phyloP scores from a whole-genome alignment of 1,284 basidiomycete genomes.

The Apiotrichum veenhuisii region DNA sequence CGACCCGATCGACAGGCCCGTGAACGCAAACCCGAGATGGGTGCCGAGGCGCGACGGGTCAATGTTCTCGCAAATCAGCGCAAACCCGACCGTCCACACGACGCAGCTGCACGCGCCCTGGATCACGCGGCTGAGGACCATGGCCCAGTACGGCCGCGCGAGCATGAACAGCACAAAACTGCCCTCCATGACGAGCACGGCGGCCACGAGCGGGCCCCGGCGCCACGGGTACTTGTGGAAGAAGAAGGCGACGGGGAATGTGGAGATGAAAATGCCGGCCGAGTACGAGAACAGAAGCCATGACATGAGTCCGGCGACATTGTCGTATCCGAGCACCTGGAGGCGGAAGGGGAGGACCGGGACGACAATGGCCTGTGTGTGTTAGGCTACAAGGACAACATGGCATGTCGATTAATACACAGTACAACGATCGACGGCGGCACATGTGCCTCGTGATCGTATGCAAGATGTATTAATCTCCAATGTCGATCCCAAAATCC shows the following conservation, averaged over 20 bases:
- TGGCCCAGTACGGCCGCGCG: constrained; percentile 63
- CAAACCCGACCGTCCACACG: constrained; percentile 59
- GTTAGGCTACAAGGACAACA: too few relatives aligned
- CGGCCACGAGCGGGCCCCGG: constrained; percentile 59
- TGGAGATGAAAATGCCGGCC: constrained; percentile 52
- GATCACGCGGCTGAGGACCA: constrained; percentile 65
- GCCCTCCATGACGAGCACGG: constrained; percentile 28
- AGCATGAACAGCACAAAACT: constrained; percentile 71
- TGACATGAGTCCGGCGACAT: constrained; percentile 37
- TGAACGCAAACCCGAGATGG: constrained; percentile 69
- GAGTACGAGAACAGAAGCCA: constrained; percentile 44
- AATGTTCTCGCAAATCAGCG: constrained; percentile 60
- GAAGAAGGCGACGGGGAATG: constrained; percentile 64
- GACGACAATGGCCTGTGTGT: constrained; percentile 34
- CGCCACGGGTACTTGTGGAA: constrained; percentile 60
- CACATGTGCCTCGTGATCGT: too few relatives aligned
- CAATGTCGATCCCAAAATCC: not conserved
- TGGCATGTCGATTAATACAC: too few relatives aligned
- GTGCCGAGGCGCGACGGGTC: constrained; percentile 60
- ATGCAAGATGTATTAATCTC: too few relatives aligned
- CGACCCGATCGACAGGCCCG: constrained; percentile 61
- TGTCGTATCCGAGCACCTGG: constrained; percentile 28
- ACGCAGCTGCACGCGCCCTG: constrained; percentile 71
- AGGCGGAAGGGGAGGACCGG: constrained; percentile 67
- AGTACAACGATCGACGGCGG: not conserved